Percentiles rank a stretch among this genome's conserved stretches.
Evolutionary conservation across 257 asterid genomes (phyloP).

Genomic region (Paraleonurus japonicus): DNA sequence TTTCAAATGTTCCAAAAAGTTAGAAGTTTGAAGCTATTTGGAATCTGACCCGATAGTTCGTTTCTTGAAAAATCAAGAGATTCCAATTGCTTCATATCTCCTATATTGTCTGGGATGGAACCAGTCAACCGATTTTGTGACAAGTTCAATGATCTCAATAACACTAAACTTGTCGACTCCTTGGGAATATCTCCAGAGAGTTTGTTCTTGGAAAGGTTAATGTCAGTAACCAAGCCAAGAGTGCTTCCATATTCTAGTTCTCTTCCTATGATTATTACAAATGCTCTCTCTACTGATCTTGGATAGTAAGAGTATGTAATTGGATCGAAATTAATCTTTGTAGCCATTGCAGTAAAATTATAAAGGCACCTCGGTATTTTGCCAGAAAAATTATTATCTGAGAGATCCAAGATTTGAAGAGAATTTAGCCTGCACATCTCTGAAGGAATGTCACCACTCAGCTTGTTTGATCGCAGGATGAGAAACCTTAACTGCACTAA

Average conservation of each 20-base stretch:
- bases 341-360: slow-evolving; percentile 30
- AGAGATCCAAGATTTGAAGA: slow-evolving; percentile 33
- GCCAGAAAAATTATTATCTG: slow-evolving; percentile 27
- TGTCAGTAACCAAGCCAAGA: not conserved
- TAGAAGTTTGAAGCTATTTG: not conserved
- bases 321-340: not conserved
- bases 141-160: not conserved
- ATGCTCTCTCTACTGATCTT: not conserved
- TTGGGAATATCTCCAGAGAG: not conserved
- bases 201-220: slow-evolving; percentile 11
- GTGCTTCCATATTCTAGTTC: not conserved
- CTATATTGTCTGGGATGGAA: not conserved
- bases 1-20: not conserved
- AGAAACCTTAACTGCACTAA: too few species aligned
- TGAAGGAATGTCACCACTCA: slow-evolving; percentile 29
- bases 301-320: too few species aligned
- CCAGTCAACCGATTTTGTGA: not conserved
- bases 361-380: slow-evolving; percentile 23
- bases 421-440: slow-evolving; percentile 21
- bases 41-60: not conserved
- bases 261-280: not conserved
- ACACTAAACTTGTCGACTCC: not conserved
- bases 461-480: slow-evolving; percentile 30
- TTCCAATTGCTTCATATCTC: slow-evolving; percentile 7
- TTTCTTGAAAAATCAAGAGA: slow-evolving; percentile 15